phyloP scores from a whole-genome alignment of 306 rosid species.

The Ormosia semicastrata region DNA sequence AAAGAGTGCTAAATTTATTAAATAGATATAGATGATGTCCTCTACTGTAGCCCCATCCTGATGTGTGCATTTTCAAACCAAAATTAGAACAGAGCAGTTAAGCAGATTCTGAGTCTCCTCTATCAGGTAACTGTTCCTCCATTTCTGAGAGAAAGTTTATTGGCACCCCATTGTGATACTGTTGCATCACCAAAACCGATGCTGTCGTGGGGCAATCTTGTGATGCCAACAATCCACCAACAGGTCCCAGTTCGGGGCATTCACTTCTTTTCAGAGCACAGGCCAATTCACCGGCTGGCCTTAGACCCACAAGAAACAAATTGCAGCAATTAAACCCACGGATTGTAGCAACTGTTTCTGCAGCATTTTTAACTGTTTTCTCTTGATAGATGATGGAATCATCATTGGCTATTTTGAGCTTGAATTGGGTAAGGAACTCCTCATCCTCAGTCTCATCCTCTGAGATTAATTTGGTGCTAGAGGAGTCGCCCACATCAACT shows the following conservation, averaged over 20 bases:
- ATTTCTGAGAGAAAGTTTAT: not conserved
- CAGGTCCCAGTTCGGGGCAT: slow-evolving; percentile 39
- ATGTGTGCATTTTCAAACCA: too few relatives aligned
- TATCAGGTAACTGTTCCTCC: too few relatives aligned
- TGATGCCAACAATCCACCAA: slow-evolving; percentile 54
- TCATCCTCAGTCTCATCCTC: slow-evolving; percentile 29
- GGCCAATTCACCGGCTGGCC: slow-evolving; percentile 37
- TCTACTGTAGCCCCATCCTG: too few relatives aligned
- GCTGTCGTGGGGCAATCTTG: slow-evolving; percentile 52
- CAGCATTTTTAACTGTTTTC: slow-evolving; percentile 32
- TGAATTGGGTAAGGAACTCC: slow-evolving; percentile 44
- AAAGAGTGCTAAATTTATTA: too few relatives aligned
- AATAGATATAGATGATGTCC: too few relatives aligned
- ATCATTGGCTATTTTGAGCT: slow-evolving; percentile 32
- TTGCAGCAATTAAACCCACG: slow-evolving; percentile 43
- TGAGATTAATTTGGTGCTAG: slow-evolving; percentile 24
- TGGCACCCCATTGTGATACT: slow-evolving; percentile 22
- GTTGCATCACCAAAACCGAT: slow-evolving; percentile 56
- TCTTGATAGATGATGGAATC: slow-evolving; percentile 51
- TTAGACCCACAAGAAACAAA: slow-evolving; percentile 56
- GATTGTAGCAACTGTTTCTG: slow-evolving; percentile 41
- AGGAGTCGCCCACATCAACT: slow-evolving; percentile 32
- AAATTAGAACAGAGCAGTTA: too few relatives aligned
- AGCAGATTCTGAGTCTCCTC: too few relatives aligned
- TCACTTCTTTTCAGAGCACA: slow-evolving; percentile 28